Evolutionary conservation across 768 basidiomycete genomes (phyloP).

Genomic region (Clavulina sp.): DNA sequence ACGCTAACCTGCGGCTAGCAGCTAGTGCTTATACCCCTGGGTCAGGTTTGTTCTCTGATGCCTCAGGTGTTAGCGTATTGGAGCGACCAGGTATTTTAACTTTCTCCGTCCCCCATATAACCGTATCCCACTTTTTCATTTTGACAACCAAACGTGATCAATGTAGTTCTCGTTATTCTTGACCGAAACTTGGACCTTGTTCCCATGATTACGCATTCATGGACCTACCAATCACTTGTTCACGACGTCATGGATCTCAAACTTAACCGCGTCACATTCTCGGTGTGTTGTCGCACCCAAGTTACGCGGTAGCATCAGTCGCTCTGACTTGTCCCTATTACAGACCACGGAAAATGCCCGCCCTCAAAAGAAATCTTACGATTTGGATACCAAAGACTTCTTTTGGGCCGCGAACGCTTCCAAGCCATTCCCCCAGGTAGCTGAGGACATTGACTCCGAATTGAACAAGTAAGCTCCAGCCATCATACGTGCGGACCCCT

Average conservation of each 20-base stretch:
- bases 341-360: constrained; percentile 33
- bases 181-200: constrained; percentile 92
- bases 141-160: neutral
- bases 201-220: constrained; percentile 86
- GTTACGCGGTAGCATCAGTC: neutral
- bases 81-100: constrained; percentile 62
- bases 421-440: constrained; percentile 94
- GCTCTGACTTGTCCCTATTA: neutral
- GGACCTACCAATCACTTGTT: constrained; percentile 97
- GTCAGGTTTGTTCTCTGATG: constrained; percentile 51
- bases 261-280: constrained; percentile 81
- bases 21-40: constrained; percentile 8
- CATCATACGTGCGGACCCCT: neutral
- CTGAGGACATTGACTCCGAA: constrained; percentile 89
- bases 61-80: constrained; percentile 68
- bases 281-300: constrained; percentile 19
- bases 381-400: constrained; percentile 95
- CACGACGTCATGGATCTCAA: constrained; percentile 97
- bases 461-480: constrained; percentile 81
- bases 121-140: neutral
- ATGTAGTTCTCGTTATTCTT: constrained; percentile 71
- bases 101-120: neutral
- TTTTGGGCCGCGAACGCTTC: constrained; percentile 97
- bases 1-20: constrained; percentile 10
- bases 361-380: constrained; percentile 61